Percentiles rank a stretch among this genome's conserved stretches.
Conservation (phyloP, 2,329 filamentous ascomycete species). For the Arthroderma sp. region DNA sequence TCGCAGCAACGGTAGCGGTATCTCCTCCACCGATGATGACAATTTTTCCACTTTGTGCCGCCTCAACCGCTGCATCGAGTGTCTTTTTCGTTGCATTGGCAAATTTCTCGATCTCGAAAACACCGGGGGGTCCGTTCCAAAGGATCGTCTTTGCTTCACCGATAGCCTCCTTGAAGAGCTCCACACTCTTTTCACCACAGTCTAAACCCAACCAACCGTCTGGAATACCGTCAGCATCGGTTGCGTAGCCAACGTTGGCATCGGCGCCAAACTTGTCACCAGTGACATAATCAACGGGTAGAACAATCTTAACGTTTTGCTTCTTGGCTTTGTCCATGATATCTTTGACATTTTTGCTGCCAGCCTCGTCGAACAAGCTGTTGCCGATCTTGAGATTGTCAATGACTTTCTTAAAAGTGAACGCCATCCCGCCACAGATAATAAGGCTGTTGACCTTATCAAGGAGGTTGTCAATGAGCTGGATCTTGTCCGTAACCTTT, state of each 20-base stretch:
- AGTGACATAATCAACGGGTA: slow-evolving; percentile 90
- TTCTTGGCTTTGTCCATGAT: slow-evolving; percentile 92
- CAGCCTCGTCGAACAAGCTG: slow-evolving; percentile 85
- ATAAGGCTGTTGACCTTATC: slow-evolving; percentile 96
- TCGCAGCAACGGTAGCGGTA: slow-evolving; percentile 92
- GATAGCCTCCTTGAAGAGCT: slow-evolving; percentile 81
- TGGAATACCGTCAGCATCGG: slow-evolving; percentile 77
- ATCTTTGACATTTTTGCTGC: slow-evolving; percentile 76
- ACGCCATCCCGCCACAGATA: slow-evolving; percentile 96
- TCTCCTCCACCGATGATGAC: slow-evolving; percentile 98
- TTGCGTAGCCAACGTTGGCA: slow-evolving; percentile 67
- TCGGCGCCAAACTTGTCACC: slow-evolving; percentile 88
- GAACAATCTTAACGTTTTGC: slow-evolving; percentile 87
- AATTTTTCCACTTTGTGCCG: slow-evolving; percentile 72
- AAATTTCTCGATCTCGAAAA: slow-evolving; percentile 95
- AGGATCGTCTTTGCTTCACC: slow-evolving; percentile 86
- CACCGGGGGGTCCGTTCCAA: slow-evolving; percentile 95
- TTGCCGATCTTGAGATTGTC: slow-evolving; percentile 79
- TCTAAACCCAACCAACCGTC: slow-evolving; percentile 98
- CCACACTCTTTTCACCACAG: slow-evolving; percentile 75
- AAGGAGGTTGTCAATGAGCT: slow-evolving; percentile 96
- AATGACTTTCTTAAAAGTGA: slow-evolving; percentile 99
- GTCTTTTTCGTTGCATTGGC: slow-evolving; percentile 84
- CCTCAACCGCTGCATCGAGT: slow-evolving; percentile 74
- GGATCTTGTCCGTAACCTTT: slow-evolving; percentile 99